phyloP scores from a whole-genome alignment of 805 yeast genomes.

The Kodamaea fukazawae region DNA sequence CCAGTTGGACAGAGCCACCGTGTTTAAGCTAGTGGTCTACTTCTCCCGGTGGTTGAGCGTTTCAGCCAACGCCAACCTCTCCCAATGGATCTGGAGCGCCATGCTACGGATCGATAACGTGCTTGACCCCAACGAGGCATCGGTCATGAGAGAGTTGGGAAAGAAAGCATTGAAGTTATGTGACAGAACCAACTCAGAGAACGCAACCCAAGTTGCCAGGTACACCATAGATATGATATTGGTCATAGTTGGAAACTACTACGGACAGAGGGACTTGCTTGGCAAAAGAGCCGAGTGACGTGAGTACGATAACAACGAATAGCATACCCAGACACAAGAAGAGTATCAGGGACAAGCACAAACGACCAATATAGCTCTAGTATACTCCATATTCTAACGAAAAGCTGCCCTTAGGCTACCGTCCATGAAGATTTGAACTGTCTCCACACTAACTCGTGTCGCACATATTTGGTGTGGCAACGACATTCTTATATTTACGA shows the following conservation, averaged over 20 bases:
- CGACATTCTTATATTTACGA: no score
- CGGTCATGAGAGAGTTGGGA: slow-evolving; percentile 37
- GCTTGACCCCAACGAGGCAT: slow-evolving; percentile 31
- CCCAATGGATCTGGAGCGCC: slow-evolving; percentile 36
- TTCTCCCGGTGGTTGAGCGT: slow-evolving; percentile 39
- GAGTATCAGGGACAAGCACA: no score
- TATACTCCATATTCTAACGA: no score
- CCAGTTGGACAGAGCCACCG: slow-evolving; percentile 28
- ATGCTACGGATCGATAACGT: slow-evolving; percentile 35
- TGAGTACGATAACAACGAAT: no score
- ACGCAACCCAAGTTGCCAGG: slow-evolving; percentile 13
- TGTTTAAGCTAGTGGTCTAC: slow-evolving; percentile 33
- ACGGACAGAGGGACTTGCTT: slow-evolving; percentile 34
- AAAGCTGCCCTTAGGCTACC: no score
- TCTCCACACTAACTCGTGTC: no score
- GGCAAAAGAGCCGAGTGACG: slow-evolving; percentile 1
- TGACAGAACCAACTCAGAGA: slow-evolving; percentile 9
- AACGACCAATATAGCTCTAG: no score
- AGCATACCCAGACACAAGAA: no score
- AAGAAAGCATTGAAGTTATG: slow-evolving; percentile 35
- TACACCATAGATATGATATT: slow-evolving; percentile 32
- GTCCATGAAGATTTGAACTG: no score
- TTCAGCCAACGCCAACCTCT: slow-evolving; percentile 22
- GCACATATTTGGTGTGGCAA: no score
- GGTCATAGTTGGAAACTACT: slow-evolving; percentile 31